Evolutionary conservation across 768 basidiomycete genomes (phyloP), one percentile per base, ranked within the genome.

Genomic region (Mycena rebaudengoi): DNA sequence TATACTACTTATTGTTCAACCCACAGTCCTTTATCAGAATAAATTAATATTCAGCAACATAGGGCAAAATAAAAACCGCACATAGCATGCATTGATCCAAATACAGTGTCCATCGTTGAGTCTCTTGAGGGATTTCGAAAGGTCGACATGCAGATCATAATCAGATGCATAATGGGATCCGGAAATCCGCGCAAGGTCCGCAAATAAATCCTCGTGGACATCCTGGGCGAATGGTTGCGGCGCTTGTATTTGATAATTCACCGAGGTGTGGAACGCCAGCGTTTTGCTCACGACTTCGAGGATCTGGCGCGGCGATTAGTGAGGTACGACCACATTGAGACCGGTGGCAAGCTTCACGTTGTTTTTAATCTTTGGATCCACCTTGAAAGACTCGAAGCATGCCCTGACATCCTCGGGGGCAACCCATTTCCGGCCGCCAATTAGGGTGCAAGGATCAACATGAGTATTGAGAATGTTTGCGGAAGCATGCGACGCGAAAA

Each of bases 61-160:
- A 20, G 20, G 20, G 46, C 23, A 12, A 32, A 46, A 43, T 16
- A 12, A 26, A 37, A 18, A 40, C 25, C 23, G 11, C 79, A 68
- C 68, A 82, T 83, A 88, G 71, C 87, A 89, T 23, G 74, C 67
- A 68, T 87, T 86, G 26, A 85, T 77, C 74, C 84, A 84, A 11
- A 82, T 80, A 69, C 84, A 85, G 69, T 88, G 88, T 0, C 87
- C 87, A 67, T 89, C 88, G 60, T 85, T 84, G 32, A 86, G 75
- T 10, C 84, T 77, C 69, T 86, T 86, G 60, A 88, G 77, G 1
- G 87, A 77, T 18, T 80, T 76, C 32, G 82, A 86, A 13, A 88
- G 71, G 66, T 86, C 86, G 30, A 86, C 65, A 69, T 88, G 87
- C 40, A 87, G 78, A 64, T 85, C 83, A 62, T 85, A 85, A 39